Percentiles rank a stretch among this genome's conserved stretches.
These are phyloP conservation scores for Aspergillus flavus DNA, from an alignment of 2,329 filamentous ascomycete genomes.

Conservation along the genomic window DNA sequence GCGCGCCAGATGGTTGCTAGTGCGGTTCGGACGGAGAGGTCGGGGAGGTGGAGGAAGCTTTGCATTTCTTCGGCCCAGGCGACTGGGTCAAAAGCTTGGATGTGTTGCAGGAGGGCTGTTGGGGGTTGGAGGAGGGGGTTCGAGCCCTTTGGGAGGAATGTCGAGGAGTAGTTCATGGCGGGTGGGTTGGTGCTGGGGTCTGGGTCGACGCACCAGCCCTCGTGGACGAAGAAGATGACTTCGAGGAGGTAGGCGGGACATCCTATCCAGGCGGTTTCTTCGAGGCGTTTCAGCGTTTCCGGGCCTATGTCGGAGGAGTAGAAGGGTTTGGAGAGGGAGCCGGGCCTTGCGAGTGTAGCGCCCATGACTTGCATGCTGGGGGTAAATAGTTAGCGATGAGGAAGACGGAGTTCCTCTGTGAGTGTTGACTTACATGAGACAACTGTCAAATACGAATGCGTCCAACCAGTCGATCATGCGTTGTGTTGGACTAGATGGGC, in stretches of 20 bases:
- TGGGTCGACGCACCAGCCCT: constrained; percentile 37
- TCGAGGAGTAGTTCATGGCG: constrained; percentile 30
- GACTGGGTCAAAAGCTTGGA: constrained; percentile 41
- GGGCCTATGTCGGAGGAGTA: constrained; percentile 41
- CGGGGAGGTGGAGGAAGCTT: constrained; percentile 47
- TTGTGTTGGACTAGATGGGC: constrained; percentile 15
- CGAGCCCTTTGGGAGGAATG: constrained; percentile 28
- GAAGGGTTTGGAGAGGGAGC: constrained; percentile 42
- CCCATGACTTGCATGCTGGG: constrained; percentile 46
- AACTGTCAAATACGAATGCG: constrained; percentile 41
- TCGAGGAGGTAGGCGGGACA: constrained; percentile 45
- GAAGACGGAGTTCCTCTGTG: background rate
- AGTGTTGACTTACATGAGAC: constrained; percentile 34
- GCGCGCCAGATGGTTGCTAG: constrained; percentile 47
- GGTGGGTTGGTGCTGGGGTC: constrained; percentile 28
- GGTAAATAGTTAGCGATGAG: constrained; percentile 5
- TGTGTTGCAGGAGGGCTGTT: constrained; percentile 37
- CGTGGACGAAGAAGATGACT: constrained; percentile 44
- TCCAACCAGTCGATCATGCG: constrained; percentile 38
- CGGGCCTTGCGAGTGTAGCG: constrained; percentile 43
- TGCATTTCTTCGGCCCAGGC: constrained; percentile 44
- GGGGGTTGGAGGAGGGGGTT: constrained; percentile 36
- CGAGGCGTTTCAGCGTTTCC: constrained; percentile 40
- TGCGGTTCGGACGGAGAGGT: constrained; percentile 51
- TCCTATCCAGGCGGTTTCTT: constrained; percentile 44